Evolutionary conservation across 805 yeast species (phyloP).

Genomic region (Candida takata): DNA sequence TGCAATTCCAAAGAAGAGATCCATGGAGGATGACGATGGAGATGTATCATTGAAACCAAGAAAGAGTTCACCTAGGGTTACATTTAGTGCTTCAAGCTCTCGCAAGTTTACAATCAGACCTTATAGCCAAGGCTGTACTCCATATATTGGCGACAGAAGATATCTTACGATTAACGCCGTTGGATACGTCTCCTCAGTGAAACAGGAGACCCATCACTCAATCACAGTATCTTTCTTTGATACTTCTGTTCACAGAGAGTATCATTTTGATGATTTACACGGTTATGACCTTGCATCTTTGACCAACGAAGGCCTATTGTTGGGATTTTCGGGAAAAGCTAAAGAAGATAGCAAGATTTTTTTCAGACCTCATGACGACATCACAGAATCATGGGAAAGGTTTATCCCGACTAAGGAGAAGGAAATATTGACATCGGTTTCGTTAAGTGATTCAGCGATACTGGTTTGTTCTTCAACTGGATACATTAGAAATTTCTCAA

Average conservation of each 20-base stretch:
- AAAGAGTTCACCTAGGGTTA: neutral
- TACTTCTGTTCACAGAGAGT: conserved; percentile 64
- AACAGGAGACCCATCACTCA: conserved; percentile 49
- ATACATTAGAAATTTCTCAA: conserved; percentile 60
- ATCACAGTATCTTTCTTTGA: conserved; percentile 89
- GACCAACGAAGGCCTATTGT: conserved; percentile 56
- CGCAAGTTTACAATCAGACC: conserved; percentile 41
- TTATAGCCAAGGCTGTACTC: conserved; percentile 84
- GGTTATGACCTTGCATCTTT: conserved; percentile 72
- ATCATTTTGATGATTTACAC: conserved; percentile 73
- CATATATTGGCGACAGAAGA: conserved; percentile 62
- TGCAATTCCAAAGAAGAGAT: conserved; percentile 20
- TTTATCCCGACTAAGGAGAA: conserved; percentile 40
- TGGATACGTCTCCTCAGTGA: conserved; percentile 79
- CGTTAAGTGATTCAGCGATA: conserved; percentile 55
- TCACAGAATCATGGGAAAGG: conserved; percentile 66
- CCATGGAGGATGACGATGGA: conserved; percentile 7
- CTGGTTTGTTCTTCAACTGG: conserved; percentile 75
- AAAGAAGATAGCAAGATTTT: conserved; percentile 41
- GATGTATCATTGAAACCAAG: conserved; percentile 4
- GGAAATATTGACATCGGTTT: conserved; percentile 62
- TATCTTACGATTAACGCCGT: conserved; percentile 73
- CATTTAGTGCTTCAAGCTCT: conserved; percentile 2
- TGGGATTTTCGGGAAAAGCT: conserved; percentile 42
- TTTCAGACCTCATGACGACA: conserved; percentile 63